Percentiles rank a stretch among this genome's conserved stretches.
Evolutionary conservation across 768 basidiomycete species (phyloP).

Genomic region (Auricularia cornea): DNA sequence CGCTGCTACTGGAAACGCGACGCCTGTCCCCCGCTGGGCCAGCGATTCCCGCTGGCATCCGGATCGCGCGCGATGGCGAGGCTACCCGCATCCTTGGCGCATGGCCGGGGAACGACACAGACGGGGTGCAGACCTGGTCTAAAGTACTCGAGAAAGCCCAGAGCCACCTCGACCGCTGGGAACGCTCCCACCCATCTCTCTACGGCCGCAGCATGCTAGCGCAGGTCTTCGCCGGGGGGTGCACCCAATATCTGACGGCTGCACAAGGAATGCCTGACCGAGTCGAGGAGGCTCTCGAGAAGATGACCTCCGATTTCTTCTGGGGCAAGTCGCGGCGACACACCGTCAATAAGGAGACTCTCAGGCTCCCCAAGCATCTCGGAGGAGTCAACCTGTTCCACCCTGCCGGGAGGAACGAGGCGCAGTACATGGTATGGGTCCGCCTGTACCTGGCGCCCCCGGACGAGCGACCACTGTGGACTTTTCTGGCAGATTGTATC

Average conservation of each 20-base stretch:
- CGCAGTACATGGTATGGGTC: not conserved
- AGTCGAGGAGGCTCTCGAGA: not conserved
- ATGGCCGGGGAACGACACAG: constrained; percentile 4
- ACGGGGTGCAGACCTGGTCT: constrained; percentile 1
- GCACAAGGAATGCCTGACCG: not conserved
- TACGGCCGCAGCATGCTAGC: not conserved
- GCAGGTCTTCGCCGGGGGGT: not conserved
- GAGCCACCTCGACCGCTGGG: not conserved
- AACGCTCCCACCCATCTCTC: not conserved
- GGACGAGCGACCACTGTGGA: not conserved
- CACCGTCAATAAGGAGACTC: not conserved
- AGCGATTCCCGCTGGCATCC: constrained; percentile 1
- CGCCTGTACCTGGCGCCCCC: not conserved
- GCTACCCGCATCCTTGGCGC: constrained; percentile 4
- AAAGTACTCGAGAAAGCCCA: constrained; percentile 4
- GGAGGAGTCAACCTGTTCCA: not conserved
- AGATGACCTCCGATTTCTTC: not conserved
- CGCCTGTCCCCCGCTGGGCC: not conserved
- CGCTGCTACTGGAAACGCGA: not conserved
- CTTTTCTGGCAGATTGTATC: not conserved
- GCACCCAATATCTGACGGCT: not conserved
- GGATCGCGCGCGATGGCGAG: constrained; percentile 8
- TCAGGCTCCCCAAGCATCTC: not conserved
- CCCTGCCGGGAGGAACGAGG: not conserved
- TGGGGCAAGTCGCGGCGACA: not conserved